phyloP scores from a whole-genome alignment of 345 rosid species.

The Tarenaya hassleriana region DNA sequence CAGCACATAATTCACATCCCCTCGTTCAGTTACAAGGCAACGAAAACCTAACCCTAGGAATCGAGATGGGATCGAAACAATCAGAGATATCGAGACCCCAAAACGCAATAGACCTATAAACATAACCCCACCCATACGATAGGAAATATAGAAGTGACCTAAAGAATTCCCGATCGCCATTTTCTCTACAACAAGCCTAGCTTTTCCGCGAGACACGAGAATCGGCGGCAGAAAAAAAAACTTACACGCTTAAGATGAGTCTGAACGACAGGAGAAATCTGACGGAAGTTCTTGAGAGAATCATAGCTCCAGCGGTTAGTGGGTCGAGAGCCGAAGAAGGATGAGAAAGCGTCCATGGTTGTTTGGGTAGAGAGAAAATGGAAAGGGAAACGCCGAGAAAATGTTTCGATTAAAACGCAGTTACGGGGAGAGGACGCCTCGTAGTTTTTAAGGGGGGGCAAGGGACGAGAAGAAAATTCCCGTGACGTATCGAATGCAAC shows the following conservation, averaged over 20 bases:
- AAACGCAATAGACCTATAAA: no score
- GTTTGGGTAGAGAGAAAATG: background rate
- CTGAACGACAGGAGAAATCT: constrained; percentile 60
- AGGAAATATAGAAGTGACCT: background rate
- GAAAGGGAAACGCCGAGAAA: no score
- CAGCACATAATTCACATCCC: background rate
- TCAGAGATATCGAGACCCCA: background rate
- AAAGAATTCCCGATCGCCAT: background rate
- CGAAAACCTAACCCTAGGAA: background rate
- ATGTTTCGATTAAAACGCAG: no score
- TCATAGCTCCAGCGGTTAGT: constrained; percentile 41
- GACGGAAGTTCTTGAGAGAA: constrained; percentile 47
- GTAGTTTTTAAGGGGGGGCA: no score
- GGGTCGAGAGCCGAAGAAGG: constrained; percentile 42
- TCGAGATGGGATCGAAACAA: background rate
- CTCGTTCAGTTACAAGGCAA: background rate
- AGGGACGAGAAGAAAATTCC: no score
- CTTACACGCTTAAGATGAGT: constrained; percentile 66
- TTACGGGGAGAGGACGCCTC: no score
- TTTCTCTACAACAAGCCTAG: background rate
- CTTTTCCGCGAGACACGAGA: background rate
- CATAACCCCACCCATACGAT: background rate
- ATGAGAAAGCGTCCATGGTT: constrained; percentile 52
- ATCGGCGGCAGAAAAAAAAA: background rate
- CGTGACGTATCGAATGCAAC: no score